Base-by-base conservation (phyloP, 2,329 filamentous ascomycete species). In the Phaeosphaeriaceae sp. region DNA sequence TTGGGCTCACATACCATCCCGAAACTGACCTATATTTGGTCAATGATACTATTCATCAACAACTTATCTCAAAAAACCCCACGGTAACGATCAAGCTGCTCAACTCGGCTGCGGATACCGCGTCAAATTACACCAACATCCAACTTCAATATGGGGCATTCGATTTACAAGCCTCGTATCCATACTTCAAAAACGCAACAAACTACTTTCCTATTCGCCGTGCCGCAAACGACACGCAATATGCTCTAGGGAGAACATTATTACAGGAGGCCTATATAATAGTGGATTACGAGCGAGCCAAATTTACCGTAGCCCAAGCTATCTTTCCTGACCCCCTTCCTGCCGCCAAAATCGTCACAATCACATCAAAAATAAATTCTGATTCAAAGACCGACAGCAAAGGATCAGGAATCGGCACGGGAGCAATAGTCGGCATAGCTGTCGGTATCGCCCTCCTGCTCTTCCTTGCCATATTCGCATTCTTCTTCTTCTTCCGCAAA, bases 141-240 rank as follows among this genome's bases (percentile, higher is more conserved):
- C 65, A 70, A 13, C 64, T 81, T 0, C 77, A 77, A 3, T 81
- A 81, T 55, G 71, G 72, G 7, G 76, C 78, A 4, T 81, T 81
- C 56, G 77, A 81, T 52, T 67, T 79, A 3, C 64, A 74, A 46
- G 62, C 74, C 15, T 76, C 78, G 2, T 76, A 84, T 81, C 64
- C 77, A 64, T 82, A 80, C 7, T 74, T 87, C 12, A 74, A 83
- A 47, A 86, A 86, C 58, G 81, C 85, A 32, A 87, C 84, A 3
- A 81, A 50, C 16, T 90, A 90, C 63, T 89, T 90, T 51, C 86
- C 87, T 3, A 77, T 90, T 36, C 81, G 83, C 56, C 81, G 82
- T 48, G 76, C 83, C 12, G 68, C 79, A 29, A 79, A 82, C 53
- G 77, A 79, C 35, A 76, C 77, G 16, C 79, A 83, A 58, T 81